Evolutionary conservation across 108 stramenopile species (phyloP).

Genomic region (Skeletonema tropicum): DNA sequence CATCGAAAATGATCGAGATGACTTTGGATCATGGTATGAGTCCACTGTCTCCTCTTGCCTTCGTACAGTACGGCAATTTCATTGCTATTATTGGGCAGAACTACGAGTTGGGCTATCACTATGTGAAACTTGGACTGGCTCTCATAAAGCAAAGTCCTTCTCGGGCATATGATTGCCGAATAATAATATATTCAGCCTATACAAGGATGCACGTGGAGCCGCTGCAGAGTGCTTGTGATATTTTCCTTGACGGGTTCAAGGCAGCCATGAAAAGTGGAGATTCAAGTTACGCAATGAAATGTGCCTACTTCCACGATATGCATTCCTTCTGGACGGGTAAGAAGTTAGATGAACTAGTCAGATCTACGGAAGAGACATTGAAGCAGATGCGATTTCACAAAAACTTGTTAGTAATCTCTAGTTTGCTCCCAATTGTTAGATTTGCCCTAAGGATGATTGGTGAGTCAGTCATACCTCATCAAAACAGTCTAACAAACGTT

Average conservation of each 20-base stretch:
- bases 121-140: too few relatives aligned
- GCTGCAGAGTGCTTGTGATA: constrained; percentile 5
- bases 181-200: background rate
- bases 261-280: constrained; percentile 15
- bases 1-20: constrained; percentile 14
- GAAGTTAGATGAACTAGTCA: background rate
- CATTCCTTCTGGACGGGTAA: constrained; percentile 7
- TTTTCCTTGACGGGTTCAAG: background rate
- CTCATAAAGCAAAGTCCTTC: background rate
- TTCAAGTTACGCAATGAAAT: background rate
- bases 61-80: constrained; percentile 13
- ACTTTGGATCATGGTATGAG: too few relatives aligned
- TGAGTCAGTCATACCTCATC: background rate
- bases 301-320: background rate
- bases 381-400: background rate
- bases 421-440: background rate
- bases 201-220: background rate
- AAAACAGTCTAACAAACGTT: background rate
- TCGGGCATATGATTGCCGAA: background rate
- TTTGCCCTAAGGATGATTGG: background rate
- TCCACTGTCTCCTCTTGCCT: constrained; percentile 10
- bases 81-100: background rate
- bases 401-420: background rate
- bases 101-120: background rate
- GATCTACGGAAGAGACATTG: background rate